These are phyloP conservation scores for Santalum album DNA, from an alignment of 164 flowering plant genomes.

Conservation along the genomic window DNA sequence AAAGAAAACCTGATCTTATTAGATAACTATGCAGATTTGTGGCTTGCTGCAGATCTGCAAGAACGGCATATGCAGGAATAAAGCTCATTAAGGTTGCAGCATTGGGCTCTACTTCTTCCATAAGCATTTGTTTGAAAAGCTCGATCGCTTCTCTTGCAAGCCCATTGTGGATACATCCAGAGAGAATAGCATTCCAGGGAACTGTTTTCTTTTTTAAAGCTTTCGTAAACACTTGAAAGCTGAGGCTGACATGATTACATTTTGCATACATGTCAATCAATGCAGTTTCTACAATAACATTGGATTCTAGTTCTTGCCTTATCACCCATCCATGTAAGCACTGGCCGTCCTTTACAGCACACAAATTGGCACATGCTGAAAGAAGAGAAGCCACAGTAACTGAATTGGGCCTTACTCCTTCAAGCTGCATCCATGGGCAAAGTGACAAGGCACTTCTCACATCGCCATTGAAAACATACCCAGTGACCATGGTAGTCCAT, in stretches of 20 bases:
- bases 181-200: constrained; percentile 69
- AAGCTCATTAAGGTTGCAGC: constrained; percentile 49
- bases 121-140: constrained; percentile 53
- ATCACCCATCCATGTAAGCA: constrained; percentile 59
- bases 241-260: constrained; percentile 27
- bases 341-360: constrained; percentile 32
- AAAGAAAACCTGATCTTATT: constrained; percentile 39
- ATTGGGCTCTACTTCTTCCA: constrained; percentile 32
- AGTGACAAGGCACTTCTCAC: constrained; percentile 33
- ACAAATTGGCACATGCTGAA: constrained; percentile 41
- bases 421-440: constrained; percentile 39
- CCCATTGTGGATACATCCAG: constrained; percentile 47
- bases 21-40: constrained; percentile 49
- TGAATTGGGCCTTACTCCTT: constrained; percentile 49
- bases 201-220: constrained; percentile 34
- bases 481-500: constrained; percentile 70
- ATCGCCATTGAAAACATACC: constrained; percentile 38
- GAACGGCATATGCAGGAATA: constrained; percentile 59
- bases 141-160: constrained; percentile 40
- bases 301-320: constrained; percentile 33
- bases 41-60: constrained; percentile 54
- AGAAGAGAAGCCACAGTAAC: constrained; percentile 56
- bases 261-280: constrained; percentile 71
- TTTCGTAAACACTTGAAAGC: constrained; percentile 35
- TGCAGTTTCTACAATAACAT: constrained; percentile 56